Evolutionary conservation across 495 filamentous ascomycete genomes (phyloP).

Genomic region (Mycothermus thermophilus): DNA sequence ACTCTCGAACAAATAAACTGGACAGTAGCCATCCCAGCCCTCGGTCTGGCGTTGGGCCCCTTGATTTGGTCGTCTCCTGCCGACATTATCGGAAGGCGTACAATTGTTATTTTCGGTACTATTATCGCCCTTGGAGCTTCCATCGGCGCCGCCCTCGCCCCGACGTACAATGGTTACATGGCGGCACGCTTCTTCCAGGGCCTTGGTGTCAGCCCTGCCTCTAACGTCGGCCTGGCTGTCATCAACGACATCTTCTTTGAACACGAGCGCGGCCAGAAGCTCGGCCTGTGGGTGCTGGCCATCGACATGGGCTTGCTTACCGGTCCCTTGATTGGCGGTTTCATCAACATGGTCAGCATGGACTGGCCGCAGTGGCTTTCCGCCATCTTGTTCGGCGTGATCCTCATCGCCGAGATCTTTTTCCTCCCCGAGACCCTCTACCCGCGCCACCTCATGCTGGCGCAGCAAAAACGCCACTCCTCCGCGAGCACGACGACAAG

Average conservation of each 20-base stretch:
- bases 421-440: constrained; percentile 50
- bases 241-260: constrained; percentile 47
- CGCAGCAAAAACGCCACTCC: constrained; percentile 3
- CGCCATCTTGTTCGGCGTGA: constrained; percentile 40
- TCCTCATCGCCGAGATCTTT: constrained; percentile 37
- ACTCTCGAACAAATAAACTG: constrained; percentile 44
- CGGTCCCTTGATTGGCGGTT: constrained; percentile 45
- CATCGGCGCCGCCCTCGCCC: constrained; percentile 35
- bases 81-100: constrained; percentile 44
- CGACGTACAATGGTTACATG: constrained; percentile 40
- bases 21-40: constrained; percentile 48
- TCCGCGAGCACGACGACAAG: too few species aligned
- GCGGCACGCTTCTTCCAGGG: constrained; percentile 48
- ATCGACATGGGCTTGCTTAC: constrained; percentile 42
- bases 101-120: constrained; percentile 43
- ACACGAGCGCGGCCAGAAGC: constrained; percentile 44
- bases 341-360: constrained; percentile 36
- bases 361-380: constrained; percentile 48
- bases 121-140: constrained; percentile 39
- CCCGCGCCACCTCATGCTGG: constrained; percentile 39
- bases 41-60: constrained; percentile 45
- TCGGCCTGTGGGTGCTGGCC: constrained; percentile 50
- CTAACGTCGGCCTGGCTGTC: constrained; percentile 47
- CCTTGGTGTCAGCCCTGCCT: constrained; percentile 43
- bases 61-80: constrained; percentile 44